Evolutionary conservation across 768 basidiomycete genomes (phyloP).

Genomic region (Coprinopsis marcescibilis): DNA sequence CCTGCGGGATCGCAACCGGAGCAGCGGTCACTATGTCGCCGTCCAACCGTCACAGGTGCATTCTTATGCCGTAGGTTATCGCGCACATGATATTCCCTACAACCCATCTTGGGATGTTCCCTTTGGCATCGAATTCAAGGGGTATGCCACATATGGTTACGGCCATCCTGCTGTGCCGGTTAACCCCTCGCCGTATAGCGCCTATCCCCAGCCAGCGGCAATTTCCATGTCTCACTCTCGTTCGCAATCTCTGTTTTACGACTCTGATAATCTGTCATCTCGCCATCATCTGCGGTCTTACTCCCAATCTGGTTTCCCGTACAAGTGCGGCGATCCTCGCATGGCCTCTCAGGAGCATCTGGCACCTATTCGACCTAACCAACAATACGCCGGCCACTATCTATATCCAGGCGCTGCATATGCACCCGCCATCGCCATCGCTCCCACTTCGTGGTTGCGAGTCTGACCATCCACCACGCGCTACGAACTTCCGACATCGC

Average conservation of each 20-base stretch:
- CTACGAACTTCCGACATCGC: conserved; percentile 13
- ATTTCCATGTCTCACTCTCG: conserved; percentile 43
- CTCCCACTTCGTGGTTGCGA: conserved; percentile 25
- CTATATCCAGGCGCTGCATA: conserved; percentile 38
- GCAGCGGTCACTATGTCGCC: conserved; percentile 57
- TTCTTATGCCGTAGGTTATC: conserved; percentile 32
- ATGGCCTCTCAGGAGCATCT: conserved; percentile 38
- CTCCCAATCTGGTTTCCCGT: conserved; percentile 54
- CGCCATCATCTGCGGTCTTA: conserved; percentile 53
- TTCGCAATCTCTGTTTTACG: conserved; percentile 51
- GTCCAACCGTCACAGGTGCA: conserved; percentile 45
- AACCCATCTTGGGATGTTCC: conserved; percentile 36
- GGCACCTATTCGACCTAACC: conserved; percentile 29
- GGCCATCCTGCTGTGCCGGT: conserved; percentile 25
- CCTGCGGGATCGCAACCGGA: conserved; percentile 44
- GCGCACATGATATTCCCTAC: conserved; percentile 28
- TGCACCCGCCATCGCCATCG: conserved; percentile 37
- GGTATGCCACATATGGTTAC: conserved; percentile 32
- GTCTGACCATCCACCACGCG: conserved; percentile 16
- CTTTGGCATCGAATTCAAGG: conserved; percentile 30
- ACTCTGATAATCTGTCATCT: conserved; percentile 41
- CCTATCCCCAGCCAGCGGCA: conserved; percentile 32
- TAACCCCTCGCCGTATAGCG: conserved; percentile 29
- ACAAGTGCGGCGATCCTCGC: conserved; percentile 40
- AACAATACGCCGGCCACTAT: conserved; percentile 28